Conservation (phyloP, 768 basidiomycete genomes). For the Boletus rufocinnamomeus region DNA sequence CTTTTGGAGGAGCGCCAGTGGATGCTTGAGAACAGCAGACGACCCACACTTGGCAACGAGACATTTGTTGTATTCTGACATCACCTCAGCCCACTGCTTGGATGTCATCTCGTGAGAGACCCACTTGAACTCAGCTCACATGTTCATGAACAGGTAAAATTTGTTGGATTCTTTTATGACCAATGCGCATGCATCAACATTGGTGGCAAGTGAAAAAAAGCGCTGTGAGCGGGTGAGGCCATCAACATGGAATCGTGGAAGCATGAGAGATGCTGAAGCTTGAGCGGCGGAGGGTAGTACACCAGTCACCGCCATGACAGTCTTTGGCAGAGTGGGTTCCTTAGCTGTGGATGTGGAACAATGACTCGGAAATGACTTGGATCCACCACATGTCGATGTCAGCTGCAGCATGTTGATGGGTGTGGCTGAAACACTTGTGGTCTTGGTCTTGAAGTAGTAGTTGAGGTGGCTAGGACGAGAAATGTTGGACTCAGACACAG, state of each 20-base stretch:
- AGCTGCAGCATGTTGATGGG: too few relatives aligned
- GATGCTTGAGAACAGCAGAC: background rate
- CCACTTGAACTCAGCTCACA: background rate
- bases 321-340: too few relatives aligned
- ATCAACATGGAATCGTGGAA: background rate
- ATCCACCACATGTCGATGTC: background rate
- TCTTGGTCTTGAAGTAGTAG: background rate
- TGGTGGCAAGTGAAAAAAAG: background rate
- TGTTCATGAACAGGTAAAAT: background rate
- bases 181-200: background rate
- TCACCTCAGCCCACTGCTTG: background rate
- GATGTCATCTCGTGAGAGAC: background rate
- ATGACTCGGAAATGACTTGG: too few relatives aligned
- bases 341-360: too few relatives aligned
- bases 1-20: background rate
- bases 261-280: background rate
- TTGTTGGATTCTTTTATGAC: background rate
- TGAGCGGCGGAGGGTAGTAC: too few relatives aligned
- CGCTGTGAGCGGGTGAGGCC: background rate
- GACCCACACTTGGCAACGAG: background rate
- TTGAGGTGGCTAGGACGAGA: background rate
- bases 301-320: too few relatives aligned
- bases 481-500: background rate
- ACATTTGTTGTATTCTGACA: background rate
- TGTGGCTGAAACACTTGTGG: too few relatives aligned